Evolutionary conservation across 2,329 filamentous ascomycete genomes (phyloP).

Genomic region (Xylariaceae sp.): DNA sequence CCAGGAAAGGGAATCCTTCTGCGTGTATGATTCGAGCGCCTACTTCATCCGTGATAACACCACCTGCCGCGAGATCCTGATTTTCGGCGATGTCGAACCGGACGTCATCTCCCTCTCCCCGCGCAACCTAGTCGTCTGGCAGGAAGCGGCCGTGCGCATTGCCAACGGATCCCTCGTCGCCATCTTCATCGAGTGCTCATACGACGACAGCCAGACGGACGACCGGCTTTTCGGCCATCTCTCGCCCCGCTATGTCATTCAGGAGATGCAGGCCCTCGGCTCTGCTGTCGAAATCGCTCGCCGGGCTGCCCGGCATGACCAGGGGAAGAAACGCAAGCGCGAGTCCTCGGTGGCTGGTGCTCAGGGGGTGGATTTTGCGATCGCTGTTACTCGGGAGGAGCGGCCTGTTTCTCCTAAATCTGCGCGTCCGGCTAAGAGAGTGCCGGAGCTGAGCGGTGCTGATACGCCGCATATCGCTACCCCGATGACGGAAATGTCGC

Average conservation of each 20-base stretch:
- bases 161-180: constrained; percentile 66
- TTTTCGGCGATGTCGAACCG: constrained; percentile 94
- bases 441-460: constrained; percentile 18
- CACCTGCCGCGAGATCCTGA: constrained; percentile 72
- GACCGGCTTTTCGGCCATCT: constrained; percentile 84
- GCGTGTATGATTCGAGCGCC: constrained; percentile 82
- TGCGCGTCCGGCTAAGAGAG: constrained; percentile 29
- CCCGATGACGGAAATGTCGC: constrained; percentile 45
- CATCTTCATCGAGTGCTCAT: constrained; percentile 95
- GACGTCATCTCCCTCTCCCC: constrained; percentile 79
- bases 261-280: constrained; percentile 71
- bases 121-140: constrained; percentile 79
- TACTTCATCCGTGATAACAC: constrained; percentile 82
- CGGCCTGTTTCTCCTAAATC: constrained; percentile 52
- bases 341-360: constrained; percentile 35
- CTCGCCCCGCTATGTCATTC: constrained; percentile 74
- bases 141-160: constrained; percentile 82
- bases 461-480: constrained; percentile 45
- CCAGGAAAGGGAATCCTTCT: constrained; percentile 47
- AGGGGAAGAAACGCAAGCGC: constrained; percentile 63
- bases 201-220: constrained; percentile 73
- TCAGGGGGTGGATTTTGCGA: constrained; percentile 13
- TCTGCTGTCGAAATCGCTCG: constrained; percentile 59
- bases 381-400: constrained; percentile 34
- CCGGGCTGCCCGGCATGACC: constrained; percentile 42